phyloP scores from a whole-genome alignment of 208 protist species.

The Leishmania arabica region DNA sequence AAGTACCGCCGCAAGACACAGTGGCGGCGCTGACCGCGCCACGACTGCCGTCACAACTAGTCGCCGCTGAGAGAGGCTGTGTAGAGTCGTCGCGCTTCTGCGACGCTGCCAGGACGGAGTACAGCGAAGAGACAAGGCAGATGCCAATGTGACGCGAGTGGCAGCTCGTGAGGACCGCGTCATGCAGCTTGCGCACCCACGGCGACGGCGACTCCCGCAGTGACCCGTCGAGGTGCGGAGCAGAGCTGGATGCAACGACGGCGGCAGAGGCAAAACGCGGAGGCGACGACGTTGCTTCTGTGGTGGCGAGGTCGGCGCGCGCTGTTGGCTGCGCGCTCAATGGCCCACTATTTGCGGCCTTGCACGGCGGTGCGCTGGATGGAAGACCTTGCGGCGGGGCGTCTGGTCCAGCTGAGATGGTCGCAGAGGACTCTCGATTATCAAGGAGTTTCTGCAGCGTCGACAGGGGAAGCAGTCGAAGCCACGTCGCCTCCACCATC shows the following conservation, averaged over 20 bases:
- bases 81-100: neutral
- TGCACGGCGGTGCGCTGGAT: neutral
- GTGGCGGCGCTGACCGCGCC: neutral
- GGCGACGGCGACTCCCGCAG: slow-evolving; percentile 12
- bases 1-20: neutral
- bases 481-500: slow-evolving; percentile 29
- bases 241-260: neutral
- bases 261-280: neutral
- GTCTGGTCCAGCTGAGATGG: neutral
- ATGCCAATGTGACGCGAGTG: neutral
- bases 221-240: slow-evolving; percentile 1
- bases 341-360: neutral
- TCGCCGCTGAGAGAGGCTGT: neutral
- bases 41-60: no score
- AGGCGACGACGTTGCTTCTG: neutral
- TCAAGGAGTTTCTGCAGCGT: neutral
- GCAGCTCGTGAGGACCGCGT: slow-evolving; percentile 5
- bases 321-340: neutral
- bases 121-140: neutral
- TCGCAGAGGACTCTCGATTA: neutral
- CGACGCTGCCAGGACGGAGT: neutral
- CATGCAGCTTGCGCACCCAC: slow-evolving; percentile 13
- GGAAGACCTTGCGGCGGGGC: neutral
- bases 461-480: slow-evolving; percentile 18
- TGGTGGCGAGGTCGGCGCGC: neutral